Evolutionary conservation across 140 eudicot species (phyloP), one percentile per base, ranked within the genome.

Genomic region (Stevia rebaudiana): DNA sequence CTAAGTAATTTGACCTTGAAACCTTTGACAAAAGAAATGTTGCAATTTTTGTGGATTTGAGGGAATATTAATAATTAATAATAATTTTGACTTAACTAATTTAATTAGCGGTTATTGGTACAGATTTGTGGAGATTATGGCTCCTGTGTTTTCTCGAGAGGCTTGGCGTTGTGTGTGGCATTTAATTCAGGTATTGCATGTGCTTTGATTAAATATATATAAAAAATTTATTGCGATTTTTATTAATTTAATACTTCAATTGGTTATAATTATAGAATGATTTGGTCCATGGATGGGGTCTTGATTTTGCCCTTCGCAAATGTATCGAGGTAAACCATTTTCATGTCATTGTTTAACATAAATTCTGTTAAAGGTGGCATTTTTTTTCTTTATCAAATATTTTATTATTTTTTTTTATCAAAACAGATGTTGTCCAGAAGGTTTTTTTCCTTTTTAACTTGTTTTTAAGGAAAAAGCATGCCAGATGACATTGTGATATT

Each of bases 91-190:
- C 69, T 48, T 58, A n/a, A n/a, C 6, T 17, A 17, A n/a, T n/a
- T n/a, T 49, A 59, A 8, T 49, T 50, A 19, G 37, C 1, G n/a
- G 8, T 61, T 58, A 30, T 22, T 48, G 19, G 8, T 63, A 30
- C 97, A 94, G 99, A 64, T 94, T 94, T 72, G 88, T 94, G 9
- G 99, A 94, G 75, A 94, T 94, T 46, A 94, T 94, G 99, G 99
- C 99, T 43, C 99, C 99, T 7, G 99, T 94, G 36, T 94, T 94
- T 67, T 94, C 99, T 69, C 77, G 86, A 62, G 84, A 83, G 11
- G 99, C 97, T 61, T 94, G 99, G 99, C 95, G 95, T 23, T 94
- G 99, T 33, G 97, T 85, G 55, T 94, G 99, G 99, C 75, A 94
- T 86, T 60, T 94, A 84, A 83, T 88, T 74, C 99, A 94, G 94